Percentiles rank a stretch among this genome's conserved stretches.
phyloP scores from a whole-genome alignment of 495 filamentous ascomycete genomes.

The Letharia lupina region DNA sequence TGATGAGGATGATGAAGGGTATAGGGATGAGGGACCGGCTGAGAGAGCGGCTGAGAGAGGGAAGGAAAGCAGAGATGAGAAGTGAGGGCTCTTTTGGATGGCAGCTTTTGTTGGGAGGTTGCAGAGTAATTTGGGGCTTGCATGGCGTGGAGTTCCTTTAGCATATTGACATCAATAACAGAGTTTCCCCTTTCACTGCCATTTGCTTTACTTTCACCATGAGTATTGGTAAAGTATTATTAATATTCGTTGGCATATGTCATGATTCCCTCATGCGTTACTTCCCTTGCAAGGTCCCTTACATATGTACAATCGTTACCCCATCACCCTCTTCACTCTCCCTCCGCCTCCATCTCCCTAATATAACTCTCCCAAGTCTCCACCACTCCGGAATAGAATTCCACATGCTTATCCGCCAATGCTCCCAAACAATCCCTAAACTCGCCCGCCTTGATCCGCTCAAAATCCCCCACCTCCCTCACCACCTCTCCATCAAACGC shows the following conservation, averaged over 20 bases:
- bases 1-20: constrained; percentile 19
- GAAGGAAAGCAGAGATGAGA: not conserved
- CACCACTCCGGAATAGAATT: constrained; percentile 72
- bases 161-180: not conserved
- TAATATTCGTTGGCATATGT: not conserved
- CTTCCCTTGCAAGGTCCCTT: not conserved
- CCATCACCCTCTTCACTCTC: constrained; percentile 20
- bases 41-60: constrained; percentile 1
- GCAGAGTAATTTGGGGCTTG: not conserved
- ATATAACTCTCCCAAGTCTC: constrained; percentile 88
- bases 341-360: constrained; percentile 72
- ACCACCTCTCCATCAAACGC: constrained; percentile 92
- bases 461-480: constrained; percentile 85
- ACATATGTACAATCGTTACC: not conserved
- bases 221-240: not conserved
- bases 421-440: constrained; percentile 78
- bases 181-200: not conserved
- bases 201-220: not conserved
- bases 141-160: not conserved
- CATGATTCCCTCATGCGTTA: not conserved
- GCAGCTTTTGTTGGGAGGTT: not conserved
- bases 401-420: constrained; percentile 76
- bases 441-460: constrained; percentile 89
- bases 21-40: constrained; percentile 20
- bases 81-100: not conserved